These are phyloP conservation scores for Kwoniella sp. DNA, from an alignment of 768 basidiomycete genomes.

Conservation along the genomic window DNA sequence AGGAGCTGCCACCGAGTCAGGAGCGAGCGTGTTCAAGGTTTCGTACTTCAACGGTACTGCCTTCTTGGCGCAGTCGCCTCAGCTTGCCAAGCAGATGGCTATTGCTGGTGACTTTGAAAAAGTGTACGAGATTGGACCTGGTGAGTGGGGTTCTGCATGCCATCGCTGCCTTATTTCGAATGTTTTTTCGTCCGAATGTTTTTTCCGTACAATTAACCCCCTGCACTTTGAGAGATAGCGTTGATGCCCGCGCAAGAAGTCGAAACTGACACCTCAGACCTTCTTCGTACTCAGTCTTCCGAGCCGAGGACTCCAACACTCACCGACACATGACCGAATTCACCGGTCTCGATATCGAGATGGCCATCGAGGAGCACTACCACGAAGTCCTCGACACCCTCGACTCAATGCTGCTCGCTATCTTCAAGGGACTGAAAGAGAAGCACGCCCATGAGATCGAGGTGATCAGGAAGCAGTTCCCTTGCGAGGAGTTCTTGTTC, in stretches of 20 bases:
- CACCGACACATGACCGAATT: conserved; percentile 99
- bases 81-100: conserved; percentile 98
- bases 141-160: conserved; percentile 26
- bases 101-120: conserved; percentile 98
- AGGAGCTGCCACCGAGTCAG: conserved; percentile 93
- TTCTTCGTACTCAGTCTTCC: conserved; percentile 76
- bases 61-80: conserved; percentile 93
- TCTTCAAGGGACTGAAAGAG: conserved; percentile 80
- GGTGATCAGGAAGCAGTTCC: conserved; percentile 79
- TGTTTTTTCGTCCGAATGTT: too few relatives aligned
- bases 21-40: conserved; percentile 96
- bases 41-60: conserved; percentile 94
- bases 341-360: conserved; percentile 97
- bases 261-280: not conserved
- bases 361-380: conserved; percentile 98
- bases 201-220: too few relatives aligned
- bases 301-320: conserved; percentile 95
- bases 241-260: too few relatives aligned
- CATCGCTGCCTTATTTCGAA: not conserved
- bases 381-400: conserved; percentile 94
- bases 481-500: conserved; percentile 95
- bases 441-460: conserved; percentile 81
- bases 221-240: too few relatives aligned
- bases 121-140: conserved; percentile 88
- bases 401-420: conserved; percentile 78